Percentiles rank a stretch among this genome's conserved stretches.
Evolutionary conservation across 1,284 basidiomycete species (phyloP).

Genomic region (Phenoliferia sp.): DNA sequence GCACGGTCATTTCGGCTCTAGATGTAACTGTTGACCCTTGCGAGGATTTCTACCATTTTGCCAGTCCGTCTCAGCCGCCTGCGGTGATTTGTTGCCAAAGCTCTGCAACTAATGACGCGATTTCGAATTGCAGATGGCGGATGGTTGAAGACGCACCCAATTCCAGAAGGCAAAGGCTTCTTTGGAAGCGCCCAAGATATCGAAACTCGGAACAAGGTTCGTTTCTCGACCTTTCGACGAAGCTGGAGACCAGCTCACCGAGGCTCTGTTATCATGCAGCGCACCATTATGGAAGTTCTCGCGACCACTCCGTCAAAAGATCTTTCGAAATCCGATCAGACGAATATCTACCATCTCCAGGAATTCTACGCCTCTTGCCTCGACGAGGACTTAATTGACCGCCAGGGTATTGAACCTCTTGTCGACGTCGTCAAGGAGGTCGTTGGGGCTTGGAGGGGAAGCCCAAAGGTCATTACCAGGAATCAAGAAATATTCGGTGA

Average conservation of each 20-base stretch:
- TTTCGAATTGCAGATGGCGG: constrained; percentile 53
- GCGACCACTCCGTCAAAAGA: constrained; percentile 40
- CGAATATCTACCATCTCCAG: constrained; percentile 72
- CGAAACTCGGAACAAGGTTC: constrained; percentile 43
- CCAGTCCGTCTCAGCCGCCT: constrained; percentile 35
- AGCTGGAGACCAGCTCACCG: neutral
- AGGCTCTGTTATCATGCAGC: neutral
- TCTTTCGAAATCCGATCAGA: constrained; percentile 50
- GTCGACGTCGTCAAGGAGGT: constrained; percentile 46
- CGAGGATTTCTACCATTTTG: constrained; percentile 89
- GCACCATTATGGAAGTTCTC: constrained; percentile 45
- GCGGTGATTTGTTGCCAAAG: constrained; percentile 35
- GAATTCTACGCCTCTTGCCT: constrained; percentile 78
- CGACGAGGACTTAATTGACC: constrained; percentile 56
- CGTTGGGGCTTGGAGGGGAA: constrained; percentile 40
- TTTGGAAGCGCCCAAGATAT: constrained; percentile 48
- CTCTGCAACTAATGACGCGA: constrained; percentile 31
- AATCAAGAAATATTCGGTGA: constrained; percentile 44
- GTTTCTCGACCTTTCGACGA: neutral
- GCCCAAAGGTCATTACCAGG: neutral
- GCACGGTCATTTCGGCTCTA: constrained; percentile 71
- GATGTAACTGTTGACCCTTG: constrained; percentile 85
- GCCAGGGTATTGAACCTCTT: constrained; percentile 46
- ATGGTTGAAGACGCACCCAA: constrained; percentile 71
- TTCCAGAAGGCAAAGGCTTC: constrained; percentile 75